A percentile compares a stretch with the other conserved stretches of the same genome.
Evolutionary conservation across 2,329 filamentous ascomycete genomes (phyloP).

Genomic region (Colletotrichum godetiae): DNA sequence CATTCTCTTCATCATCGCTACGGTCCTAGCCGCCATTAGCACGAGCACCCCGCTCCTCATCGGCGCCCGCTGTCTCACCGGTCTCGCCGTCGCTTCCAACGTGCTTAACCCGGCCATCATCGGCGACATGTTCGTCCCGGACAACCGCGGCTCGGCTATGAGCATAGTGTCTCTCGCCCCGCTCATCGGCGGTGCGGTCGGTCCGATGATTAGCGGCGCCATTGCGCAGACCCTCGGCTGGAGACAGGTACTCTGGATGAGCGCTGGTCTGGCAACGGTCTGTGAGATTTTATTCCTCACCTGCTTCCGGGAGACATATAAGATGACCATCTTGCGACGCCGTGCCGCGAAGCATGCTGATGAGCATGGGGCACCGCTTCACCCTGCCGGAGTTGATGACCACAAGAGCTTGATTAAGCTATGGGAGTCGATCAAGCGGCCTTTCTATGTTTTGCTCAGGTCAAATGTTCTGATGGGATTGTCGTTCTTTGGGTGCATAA

Average conservation of each 20-base stretch:
- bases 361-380: conserved; percentile 41
- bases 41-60: conserved; percentile 60
- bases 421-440: conserved; percentile 56
- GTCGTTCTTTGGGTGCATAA: conserved; percentile 58
- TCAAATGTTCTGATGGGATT: conserved; percentile 64
- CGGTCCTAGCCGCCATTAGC: conserved; percentile 58
- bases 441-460: conserved; percentile 57
- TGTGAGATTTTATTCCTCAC: conserved; percentile 64
- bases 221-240: conserved; percentile 67
- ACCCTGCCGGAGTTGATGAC: conserved; percentile 37
- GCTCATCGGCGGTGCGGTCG: conserved; percentile 66
- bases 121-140: conserved; percentile 70
- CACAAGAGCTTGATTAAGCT: conserved; percentile 43
- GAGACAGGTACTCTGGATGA: conserved; percentile 64
- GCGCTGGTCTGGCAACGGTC: conserved; percentile 55
- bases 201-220: conserved; percentile 65
- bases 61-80: conserved; percentile 66
- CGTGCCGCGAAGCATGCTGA: conserved; percentile 48
- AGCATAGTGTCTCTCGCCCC: conserved; percentile 67
- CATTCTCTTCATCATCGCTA: conserved; percentile 60
- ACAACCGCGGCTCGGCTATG: conserved; percentile 69
- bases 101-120: conserved; percentile 73
- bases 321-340: conserved; percentile 62
- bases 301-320: conserved; percentile 71
- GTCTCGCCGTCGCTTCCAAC: conserved; percentile 72